These are phyloP conservation scores for Pugionium cornutum DNA, from an alignment of 345 rosid genomes.

Conservation along the genomic window DNA sequence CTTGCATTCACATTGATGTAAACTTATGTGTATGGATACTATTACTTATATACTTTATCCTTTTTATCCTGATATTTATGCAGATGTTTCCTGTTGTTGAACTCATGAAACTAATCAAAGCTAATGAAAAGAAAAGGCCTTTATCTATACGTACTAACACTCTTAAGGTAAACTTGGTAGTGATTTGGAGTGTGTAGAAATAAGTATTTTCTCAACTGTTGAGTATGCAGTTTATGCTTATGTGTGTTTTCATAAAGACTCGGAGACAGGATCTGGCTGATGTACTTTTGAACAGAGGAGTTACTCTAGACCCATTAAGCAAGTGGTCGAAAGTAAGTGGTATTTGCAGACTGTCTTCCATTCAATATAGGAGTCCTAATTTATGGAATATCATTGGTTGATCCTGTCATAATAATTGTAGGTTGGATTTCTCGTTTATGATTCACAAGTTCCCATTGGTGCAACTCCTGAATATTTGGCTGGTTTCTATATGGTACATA, in stretches of 20 bases:
- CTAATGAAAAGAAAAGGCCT: constrained; percentile 90
- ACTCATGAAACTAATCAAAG: constrained; percentile 83
- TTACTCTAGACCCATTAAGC: constrained; percentile 86
- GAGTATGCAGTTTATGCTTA: constrained; percentile 19
- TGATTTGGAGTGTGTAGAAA: constrained; percentile 1
- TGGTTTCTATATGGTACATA: constrained; percentile 82
- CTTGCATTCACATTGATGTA: not conserved
- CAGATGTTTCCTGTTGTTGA: constrained; percentile 96
- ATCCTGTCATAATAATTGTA: constrained; percentile 32
- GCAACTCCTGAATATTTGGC: constrained; percentile 99
- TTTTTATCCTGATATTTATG: constrained; percentile 6
- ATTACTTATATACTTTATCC: too few species aligned
- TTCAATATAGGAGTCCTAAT: constrained; percentile 5
- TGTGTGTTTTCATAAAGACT: constrained; percentile 48
- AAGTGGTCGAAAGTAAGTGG: constrained; percentile 93
- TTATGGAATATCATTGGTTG: constrained; percentile 1
- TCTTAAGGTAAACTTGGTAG: constrained; percentile 57
- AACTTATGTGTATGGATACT: too few species aligned
- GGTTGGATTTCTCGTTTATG: constrained; percentile 92
- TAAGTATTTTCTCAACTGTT: constrained; percentile 24
- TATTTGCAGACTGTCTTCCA: constrained; percentile 2
- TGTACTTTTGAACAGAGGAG: constrained; percentile 91
- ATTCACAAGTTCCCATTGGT: constrained; percentile 93
- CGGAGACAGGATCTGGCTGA: constrained; percentile 93
- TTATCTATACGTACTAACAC: constrained; percentile 85